phyloP scores from a whole-genome alignment of 208 protist genomes.

The Crithidia brevicula region DNA sequence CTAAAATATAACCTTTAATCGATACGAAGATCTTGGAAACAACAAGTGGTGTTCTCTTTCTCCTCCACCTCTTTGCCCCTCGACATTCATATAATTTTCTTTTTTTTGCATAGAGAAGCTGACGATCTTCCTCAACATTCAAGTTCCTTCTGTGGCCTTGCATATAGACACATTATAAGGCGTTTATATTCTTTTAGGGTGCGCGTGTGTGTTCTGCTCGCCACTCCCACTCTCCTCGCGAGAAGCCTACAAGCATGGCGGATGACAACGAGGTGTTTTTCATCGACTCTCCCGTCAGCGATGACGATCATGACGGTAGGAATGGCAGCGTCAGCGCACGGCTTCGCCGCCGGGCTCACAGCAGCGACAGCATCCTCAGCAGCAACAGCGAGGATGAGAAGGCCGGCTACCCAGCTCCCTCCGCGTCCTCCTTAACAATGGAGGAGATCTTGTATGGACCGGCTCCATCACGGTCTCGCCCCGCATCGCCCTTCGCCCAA shows the following conservation, averaged over 20 bases:
- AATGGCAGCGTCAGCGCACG: too few relatives aligned
- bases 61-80: neutral
- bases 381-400: neutral
- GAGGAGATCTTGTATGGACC: constrained; percentile 25
- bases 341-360: too few relatives aligned
- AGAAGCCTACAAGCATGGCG: constrained; percentile 4
- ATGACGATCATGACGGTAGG: too few relatives aligned
- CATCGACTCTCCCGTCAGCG: constrained; percentile 13
- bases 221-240: neutral
- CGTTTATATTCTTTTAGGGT: neutral
- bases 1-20: too few relatives aligned
- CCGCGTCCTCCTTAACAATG: constrained; percentile 16
- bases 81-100: neutral
- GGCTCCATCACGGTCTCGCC: constrained; percentile 2
- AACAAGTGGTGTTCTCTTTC: neutral
- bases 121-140: too few relatives aligned
- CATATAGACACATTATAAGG: too few relatives aligned
- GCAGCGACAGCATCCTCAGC: neutral
- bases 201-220: neutral
- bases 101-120: too few relatives aligned
- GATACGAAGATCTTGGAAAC: too few relatives aligned
- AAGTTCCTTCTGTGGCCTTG: too few relatives aligned
- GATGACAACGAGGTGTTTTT: constrained; percentile 20
- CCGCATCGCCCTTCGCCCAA: neutral
- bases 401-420: neutral